Base-by-base conservation (phyloP, 169 alveolate genomes). In the Hepatocystis sp. region DNA sequence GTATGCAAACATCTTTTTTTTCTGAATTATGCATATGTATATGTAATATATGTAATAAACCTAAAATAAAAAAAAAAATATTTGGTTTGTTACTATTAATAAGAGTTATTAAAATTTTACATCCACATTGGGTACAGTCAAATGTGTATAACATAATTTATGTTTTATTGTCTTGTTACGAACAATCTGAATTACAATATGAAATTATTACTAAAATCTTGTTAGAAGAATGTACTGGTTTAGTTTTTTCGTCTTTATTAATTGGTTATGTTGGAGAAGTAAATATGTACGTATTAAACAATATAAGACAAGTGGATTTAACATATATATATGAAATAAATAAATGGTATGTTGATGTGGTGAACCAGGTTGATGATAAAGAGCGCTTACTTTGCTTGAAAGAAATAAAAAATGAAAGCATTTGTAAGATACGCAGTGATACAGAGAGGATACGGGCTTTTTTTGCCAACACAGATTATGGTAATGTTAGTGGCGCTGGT, bases 251-350 rank as follows among this genome's bases (percentile, higher is more conserved):
- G 10, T 76, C 88, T 7, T 58, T 76, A 56, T 76, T 28, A 44
- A 76, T 63, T n/a, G 88, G 88, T 5, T 76, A 76, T 25, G 78
- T 46, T 11, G 88, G 88, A 11, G 78, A 76, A 28, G 46, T 76
- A 28, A 76, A 76, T 49, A n/a, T 52, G 15, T 76, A 58, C 55
- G 28, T 76, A 42, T 76, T 76, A 51, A 76, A 76, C 30, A 67
- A 40, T 34, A 25, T 56, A 5, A 17, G 21, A 4, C 19, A 11
- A 5, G 5, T 30, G n/a, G 67, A 76, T 10, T 58, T 32, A 27
- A 58, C 63, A 3, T 56, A 32, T 76, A 34, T 42, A 34, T 8
- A 8, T 42, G 88, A 76, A 7, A 58, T 44, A 44, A 76, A 11
- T 2, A 71, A 58, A 13, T 58, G 10, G 23, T 40, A 64, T 46